Evolutionary conservation across 345 rosid genomes (phyloP).

Genomic region (Bruguiera sexangula): DNA sequence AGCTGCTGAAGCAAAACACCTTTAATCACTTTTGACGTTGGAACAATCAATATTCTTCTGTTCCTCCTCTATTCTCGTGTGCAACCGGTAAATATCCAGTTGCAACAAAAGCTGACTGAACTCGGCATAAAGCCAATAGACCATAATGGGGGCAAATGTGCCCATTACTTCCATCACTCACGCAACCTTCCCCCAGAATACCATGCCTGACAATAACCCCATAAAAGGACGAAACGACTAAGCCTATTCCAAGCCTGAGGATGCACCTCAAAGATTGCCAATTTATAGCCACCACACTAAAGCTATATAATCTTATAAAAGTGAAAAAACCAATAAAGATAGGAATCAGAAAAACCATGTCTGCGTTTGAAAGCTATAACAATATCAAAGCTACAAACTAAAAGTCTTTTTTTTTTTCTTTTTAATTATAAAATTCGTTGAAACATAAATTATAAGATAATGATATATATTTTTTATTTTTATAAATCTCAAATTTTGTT

Average conservation of each 20-base stretch:
- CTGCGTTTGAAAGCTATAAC: not conserved
- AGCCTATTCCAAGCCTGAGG: no score
- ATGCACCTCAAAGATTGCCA: no score
- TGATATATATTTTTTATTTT: no score
- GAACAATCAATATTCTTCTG: conserved; percentile 53
- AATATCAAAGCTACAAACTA: not conserved
- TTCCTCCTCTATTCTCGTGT: conserved; percentile 56
- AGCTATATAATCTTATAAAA: not conserved
- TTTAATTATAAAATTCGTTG: no score
- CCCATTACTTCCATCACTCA: conserved; percentile 67
- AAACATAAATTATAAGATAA: no score
- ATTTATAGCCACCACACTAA: no score
- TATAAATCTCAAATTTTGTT: no score
- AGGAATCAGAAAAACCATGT: not conserved
- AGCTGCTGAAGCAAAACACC: conserved; percentile 74
- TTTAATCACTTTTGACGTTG: conserved; percentile 39
- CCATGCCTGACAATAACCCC: conserved; percentile 33
- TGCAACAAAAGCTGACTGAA: conserved; percentile 55
- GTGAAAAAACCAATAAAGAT: no score
- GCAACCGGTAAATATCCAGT: conserved; percentile 49
- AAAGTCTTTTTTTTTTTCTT: no score
- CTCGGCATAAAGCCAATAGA: conserved; percentile 67
- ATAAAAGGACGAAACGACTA: no score
- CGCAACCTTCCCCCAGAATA: conserved; percentile 77
- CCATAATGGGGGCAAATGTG: conserved; percentile 59